Percentiles rank a stretch among this genome's conserved stretches.
Conservation (phyloP, 129 eudicot species). For the Chrysanthemum lavandulifolium region DNA sequence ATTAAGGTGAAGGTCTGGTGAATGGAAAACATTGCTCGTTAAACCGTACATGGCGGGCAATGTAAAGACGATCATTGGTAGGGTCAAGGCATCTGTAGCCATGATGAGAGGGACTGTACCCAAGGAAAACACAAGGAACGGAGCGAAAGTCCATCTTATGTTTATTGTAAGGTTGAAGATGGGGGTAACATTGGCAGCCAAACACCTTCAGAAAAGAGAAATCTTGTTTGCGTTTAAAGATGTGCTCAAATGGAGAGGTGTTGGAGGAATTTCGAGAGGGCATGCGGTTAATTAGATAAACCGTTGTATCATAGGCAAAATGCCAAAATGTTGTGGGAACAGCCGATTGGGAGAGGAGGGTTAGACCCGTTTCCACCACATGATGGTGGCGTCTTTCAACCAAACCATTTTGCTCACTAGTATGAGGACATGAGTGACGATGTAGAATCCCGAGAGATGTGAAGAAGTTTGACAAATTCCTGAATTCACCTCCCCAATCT, state of each 20-base stretch:
- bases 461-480: not conserved
- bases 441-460: too few relatives aligned
- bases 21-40: not conserved
- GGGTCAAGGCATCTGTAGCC: not conserved
- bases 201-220: not conserved
- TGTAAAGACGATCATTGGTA: not conserved
- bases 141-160: not conserved
- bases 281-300: too few relatives aligned
- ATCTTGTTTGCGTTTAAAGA: not conserved
- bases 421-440: too few relatives aligned
- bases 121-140: not conserved
- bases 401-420: too few relatives aligned
- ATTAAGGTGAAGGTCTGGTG: not conserved
- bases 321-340: too few relatives aligned
- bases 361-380: too few relatives aligned
- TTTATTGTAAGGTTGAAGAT: not conserved
- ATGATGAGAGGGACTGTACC: not conserved
- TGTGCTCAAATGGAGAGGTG: not conserved
- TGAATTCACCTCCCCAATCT: slow-evolving; percentile 8
- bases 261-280: not conserved
- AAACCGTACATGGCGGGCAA: not conserved
- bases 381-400: too few relatives aligned
- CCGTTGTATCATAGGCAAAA: too few relatives aligned
- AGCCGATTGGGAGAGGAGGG: too few relatives aligned
- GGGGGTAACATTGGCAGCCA: not conserved